phyloP scores from a whole-genome alignment of 306 rosid species.

The Argentina anserina region DNA sequence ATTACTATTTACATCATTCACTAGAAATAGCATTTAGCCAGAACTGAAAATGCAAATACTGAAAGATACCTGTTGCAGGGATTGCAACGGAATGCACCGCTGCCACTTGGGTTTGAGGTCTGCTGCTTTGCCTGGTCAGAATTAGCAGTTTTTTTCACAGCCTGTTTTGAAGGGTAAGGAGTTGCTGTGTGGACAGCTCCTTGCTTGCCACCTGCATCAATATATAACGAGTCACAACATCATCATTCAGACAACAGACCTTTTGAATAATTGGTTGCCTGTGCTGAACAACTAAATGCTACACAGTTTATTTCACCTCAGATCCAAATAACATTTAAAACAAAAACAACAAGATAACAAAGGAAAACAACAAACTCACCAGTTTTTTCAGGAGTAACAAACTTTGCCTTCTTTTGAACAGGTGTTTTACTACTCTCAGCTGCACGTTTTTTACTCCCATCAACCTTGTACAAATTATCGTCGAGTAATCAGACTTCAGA shows the following conservation, averaged over 20 bases:
- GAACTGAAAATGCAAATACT: background rate
- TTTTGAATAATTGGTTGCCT: background rate
- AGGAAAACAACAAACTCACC: constrained; percentile 34
- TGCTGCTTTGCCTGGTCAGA: constrained; percentile 37
- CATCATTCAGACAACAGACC: background rate
- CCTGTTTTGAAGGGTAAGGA: constrained; percentile 63
- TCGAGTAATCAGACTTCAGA: background rate
- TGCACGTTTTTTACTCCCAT: constrained; percentile 46
- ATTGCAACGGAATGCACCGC: constrained; percentile 43
- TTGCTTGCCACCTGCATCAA: constrained; percentile 39
- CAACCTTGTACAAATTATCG: constrained; percentile 28
- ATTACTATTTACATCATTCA: background rate
- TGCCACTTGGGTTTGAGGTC: constrained; percentile 39
- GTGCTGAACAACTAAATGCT: background rate
- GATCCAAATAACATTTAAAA: background rate
- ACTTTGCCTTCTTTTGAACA: constrained; percentile 55
- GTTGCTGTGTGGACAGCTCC: constrained; percentile 48
- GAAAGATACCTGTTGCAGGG: constrained; percentile 51
- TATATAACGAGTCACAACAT: background rate
- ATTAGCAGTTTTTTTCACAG: constrained; percentile 35
- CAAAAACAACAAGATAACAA: background rate
- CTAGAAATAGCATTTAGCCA: background rate
- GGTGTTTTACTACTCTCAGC: constrained; percentile 39
- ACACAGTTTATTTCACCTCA: background rate
- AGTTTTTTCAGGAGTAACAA: constrained; percentile 56